Conservation (phyloP, 1,284 basidiomycete genomes). For the Grifola frondosa region DNA sequence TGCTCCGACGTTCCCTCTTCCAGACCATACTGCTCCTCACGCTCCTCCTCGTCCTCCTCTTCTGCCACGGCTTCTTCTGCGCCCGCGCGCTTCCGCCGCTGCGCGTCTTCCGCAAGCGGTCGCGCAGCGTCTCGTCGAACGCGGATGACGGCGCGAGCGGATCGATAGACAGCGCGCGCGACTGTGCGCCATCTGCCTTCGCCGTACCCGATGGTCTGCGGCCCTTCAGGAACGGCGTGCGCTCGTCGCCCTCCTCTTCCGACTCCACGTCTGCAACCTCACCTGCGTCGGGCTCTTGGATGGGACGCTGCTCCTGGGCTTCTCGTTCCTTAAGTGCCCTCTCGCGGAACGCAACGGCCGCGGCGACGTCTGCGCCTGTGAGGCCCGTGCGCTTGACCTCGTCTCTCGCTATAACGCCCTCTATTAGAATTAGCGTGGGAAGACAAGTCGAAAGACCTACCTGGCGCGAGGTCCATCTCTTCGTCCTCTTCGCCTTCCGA, state of each 20-base stretch:
- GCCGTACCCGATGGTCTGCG: slow-evolving; percentile 21
- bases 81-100: slow-evolving; percentile 21
- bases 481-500: slow-evolving; percentile 93
- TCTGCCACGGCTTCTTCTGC: slow-evolving; percentile 33
- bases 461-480: slow-evolving; percentile 59
- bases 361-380: slow-evolving; percentile 67
- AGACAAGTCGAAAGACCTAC: slow-evolving; percentile 13
- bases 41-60: slow-evolving; percentile 37
- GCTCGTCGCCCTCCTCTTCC: slow-evolving; percentile 41
- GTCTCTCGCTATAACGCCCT: slow-evolving; percentile 49
- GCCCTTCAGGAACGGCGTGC: slow-evolving; percentile 38
- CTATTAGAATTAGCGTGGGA: neutral
- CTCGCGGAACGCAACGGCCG: slow-evolving; percentile 82
- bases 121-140: slow-evolving; percentile 80
- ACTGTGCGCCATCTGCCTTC: slow-evolving; percentile 27
- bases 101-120: slow-evolving; percentile 47
- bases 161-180: slow-evolving; percentile 67
- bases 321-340: slow-evolving; percentile 63
- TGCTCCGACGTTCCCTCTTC: slow-evolving; percentile 38
- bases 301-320: slow-evolving; percentile 15
- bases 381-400: slow-evolving; percentile 81
- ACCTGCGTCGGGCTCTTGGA: slow-evolving; percentile 11
- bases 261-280: slow-evolving; percentile 28
- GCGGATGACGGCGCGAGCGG: slow-evolving; percentile 79
- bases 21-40: slow-evolving; percentile 39